phyloP scores from a whole-genome alignment of 2,329 filamentous ascomycete genomes.

The Ophiostoma novo-ulmi region DNA sequence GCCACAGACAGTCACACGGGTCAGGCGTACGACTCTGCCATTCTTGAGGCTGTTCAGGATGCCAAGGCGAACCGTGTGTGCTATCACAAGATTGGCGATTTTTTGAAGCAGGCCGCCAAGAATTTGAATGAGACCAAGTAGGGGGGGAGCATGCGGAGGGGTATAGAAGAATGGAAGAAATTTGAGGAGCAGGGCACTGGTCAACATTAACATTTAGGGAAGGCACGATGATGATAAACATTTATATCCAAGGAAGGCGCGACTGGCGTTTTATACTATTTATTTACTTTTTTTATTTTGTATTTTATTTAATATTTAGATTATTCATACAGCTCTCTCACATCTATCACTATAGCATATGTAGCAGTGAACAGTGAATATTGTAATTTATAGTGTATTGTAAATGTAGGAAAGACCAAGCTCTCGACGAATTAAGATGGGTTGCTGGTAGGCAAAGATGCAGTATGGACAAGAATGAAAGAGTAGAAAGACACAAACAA shows the following conservation, averaged over 20 bases:
- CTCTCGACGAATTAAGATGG: neutral
- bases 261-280: neutral
- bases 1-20: slow-evolving; percentile 32
- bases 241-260: neutral
- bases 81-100: slow-evolving; percentile 29
- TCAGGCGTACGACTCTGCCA: slow-evolving; percentile 31
- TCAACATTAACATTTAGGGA: neutral
- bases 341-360: neutral
- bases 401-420: slow-evolving; percentile 4
- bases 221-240: neutral
- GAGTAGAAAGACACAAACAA: neutral
- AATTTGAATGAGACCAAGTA: slow-evolving; percentile 15
- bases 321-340: neutral
- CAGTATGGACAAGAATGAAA: neutral
- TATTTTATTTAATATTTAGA: neutral
- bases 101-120: slow-evolving; percentile 26
- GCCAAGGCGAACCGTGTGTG: slow-evolving; percentile 32
- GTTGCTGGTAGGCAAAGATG: neutral
- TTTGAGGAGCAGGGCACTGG: neutral
- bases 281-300: neutral
- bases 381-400: neutral
- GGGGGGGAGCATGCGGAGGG: neutral
- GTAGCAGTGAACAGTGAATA: neutral
- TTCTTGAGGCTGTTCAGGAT: slow-evolving; percentile 32
- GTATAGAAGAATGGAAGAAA: neutral